Evolutionary conservation across 176 grass and related monocot species (phyloP).

Genomic region (Musa acuminata): DNA sequence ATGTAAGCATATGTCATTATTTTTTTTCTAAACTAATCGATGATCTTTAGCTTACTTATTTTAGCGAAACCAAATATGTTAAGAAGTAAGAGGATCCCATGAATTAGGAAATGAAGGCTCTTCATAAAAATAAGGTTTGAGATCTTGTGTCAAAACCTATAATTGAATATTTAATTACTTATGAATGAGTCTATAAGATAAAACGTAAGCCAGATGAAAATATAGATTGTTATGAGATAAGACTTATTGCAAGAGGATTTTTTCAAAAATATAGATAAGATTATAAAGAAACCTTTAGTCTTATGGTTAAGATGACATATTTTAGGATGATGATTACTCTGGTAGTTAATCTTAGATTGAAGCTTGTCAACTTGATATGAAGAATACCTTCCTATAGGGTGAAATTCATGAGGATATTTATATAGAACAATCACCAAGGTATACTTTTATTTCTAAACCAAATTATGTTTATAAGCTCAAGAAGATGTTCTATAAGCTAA

Average conservation of each 20-base stretch:
- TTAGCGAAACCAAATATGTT: not conserved
- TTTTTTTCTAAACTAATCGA: not conserved
- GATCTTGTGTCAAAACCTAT: not conserved
- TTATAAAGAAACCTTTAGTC: not conserved
- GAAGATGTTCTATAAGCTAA: no score
- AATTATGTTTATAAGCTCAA: no score
- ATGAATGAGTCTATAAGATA: conserved; percentile 1
- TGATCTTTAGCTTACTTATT: not conserved
- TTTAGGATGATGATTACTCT: no score
- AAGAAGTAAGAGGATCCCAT: not conserved
- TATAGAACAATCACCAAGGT: no score
- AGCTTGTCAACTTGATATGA: no score
- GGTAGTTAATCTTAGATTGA: no score
- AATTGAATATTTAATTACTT: not conserved
- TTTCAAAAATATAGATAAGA: not conserved
- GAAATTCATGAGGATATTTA: no score
- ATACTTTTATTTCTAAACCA: no score
- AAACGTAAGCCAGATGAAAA: not conserved
- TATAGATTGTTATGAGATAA: not conserved
- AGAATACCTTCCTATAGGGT: no score
- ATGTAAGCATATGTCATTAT: not conserved
- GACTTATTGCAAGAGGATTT: not conserved
- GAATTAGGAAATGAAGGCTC: not conserved
- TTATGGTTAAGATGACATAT: not conserved
- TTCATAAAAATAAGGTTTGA: not conserved